These are phyloP conservation scores for Boletus bicolor DNA, from an alignment of 768 basidiomycete species.

Conservation along the genomic window DNA sequence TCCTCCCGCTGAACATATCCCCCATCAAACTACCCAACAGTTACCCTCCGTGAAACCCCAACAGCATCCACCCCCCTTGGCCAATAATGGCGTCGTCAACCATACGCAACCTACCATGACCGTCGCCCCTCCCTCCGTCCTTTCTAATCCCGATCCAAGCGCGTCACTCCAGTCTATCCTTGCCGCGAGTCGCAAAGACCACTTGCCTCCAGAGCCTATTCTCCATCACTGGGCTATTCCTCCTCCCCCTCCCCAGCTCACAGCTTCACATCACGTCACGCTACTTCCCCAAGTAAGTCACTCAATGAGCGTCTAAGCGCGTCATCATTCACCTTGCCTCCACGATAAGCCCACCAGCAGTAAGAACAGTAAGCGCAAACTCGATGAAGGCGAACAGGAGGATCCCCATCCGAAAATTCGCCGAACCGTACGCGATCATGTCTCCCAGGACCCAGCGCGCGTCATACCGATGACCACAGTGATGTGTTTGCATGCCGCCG, in stretches of 20 bases:
- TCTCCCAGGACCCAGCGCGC: conserved; percentile 69
- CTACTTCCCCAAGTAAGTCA: conserved; percentile 40
- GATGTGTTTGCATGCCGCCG: conserved; percentile 85
- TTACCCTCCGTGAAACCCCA: conserved; percentile 25
- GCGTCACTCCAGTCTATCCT: conserved; percentile 42
- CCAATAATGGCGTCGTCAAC: conserved; percentile 26
- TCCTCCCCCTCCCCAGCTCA: conserved; percentile 31
- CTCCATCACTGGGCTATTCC: conserved; percentile 40
- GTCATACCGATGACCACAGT: conserved; percentile 89
- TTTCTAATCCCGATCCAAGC: conserved; percentile 37
- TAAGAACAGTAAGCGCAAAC: conserved; percentile 68
- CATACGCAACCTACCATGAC: conserved; percentile 32
- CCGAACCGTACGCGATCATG: conserved; percentile 79
- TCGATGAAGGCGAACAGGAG: conserved; percentile 57
- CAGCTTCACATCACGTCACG: conserved; percentile 27
- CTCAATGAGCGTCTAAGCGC: conserved; percentile 28
- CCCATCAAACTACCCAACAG: conserved; percentile 36
- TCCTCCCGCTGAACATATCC: conserved; percentile 25
- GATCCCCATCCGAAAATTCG: conserved; percentile 77
- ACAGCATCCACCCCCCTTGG: conserved; percentile 18
- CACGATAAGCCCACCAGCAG: conserved; percentile 29
- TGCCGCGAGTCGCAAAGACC: conserved; percentile 32
- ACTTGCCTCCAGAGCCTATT: conserved; percentile 26
- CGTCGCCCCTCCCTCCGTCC: conserved; percentile 31
- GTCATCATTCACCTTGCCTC: conserved; percentile 21